Percentiles rank a stretch among this genome's conserved stretches.
phyloP scores from a whole-genome alignment of 352 stramenopile genomes.

The Phytophthora pini region DNA sequence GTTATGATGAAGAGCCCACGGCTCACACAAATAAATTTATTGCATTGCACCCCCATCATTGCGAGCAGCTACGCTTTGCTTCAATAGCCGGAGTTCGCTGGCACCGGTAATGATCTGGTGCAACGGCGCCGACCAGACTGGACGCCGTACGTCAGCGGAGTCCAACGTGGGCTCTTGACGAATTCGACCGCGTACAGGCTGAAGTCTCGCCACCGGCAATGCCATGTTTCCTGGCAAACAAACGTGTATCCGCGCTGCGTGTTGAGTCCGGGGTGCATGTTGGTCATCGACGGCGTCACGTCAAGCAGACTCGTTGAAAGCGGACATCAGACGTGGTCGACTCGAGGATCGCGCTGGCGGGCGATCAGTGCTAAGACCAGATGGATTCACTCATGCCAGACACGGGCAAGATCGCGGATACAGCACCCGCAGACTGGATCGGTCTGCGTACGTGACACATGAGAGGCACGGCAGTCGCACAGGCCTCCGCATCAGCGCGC shows the following conservation, averaged over 20 bases:
- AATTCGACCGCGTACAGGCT: not conserved
- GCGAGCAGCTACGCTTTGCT: too few relatives aligned
- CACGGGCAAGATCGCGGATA: conserved; percentile 8
- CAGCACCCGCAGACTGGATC: conserved; percentile 11
- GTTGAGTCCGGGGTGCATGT: conserved; percentile 7
- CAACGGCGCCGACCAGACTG: too few relatives aligned
- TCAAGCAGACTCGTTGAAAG: conserved; percentile 24
- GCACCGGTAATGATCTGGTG: too few relatives aligned
- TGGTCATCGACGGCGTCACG: conserved; percentile 15
- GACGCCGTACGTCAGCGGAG: not conserved
- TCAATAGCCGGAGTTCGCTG: too few relatives aligned
- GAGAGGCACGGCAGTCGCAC: conserved; percentile 10
- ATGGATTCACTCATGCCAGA: conserved; percentile 25
- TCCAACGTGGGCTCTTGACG: not conserved
- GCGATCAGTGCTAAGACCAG: conserved; percentile 31
- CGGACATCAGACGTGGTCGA: conserved; percentile 16
- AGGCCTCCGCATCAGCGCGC: not conserved
- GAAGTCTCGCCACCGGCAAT: not conserved
- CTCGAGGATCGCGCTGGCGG: conserved; percentile 13
- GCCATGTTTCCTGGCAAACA: not conserved
- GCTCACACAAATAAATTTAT: conserved; percentile 27
- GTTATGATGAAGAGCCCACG: conserved; percentile 27
- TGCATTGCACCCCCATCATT: not conserved
- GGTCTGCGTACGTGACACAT: conserved; percentile 13
- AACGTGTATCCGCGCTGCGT: not conserved